Base-by-base conservation (phyloP, 768 basidiomycete species). In the Russula brevipes region DNA sequence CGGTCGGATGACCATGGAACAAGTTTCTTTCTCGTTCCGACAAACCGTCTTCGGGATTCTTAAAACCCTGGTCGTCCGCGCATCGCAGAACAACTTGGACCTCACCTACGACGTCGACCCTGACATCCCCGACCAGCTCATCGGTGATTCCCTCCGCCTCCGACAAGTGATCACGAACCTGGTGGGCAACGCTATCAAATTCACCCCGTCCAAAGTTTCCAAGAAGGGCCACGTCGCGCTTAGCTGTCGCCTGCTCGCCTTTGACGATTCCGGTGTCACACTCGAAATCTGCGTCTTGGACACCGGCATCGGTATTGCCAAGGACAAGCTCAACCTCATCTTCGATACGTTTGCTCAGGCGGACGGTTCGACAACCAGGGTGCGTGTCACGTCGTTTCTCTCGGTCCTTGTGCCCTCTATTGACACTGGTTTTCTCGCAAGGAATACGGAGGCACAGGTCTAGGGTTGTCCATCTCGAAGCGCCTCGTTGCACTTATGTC, bases 261-360 rank as follows among this genome's bases (percentile, higher is more conserved):
- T 87, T 66, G 91, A 94, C 64, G 89, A 92, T 66, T 82, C 87
- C 72, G 87, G 84, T 63, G 91, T 94, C 31, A 94, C 91, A 33
- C 79, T 99, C 24, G 94, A 98, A 76, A 97, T 99, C 80, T 97
- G 95, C 71, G 95, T 98, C 24, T 88, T 89, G 57, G 97, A 99
- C 72, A 98, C 95, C 1, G 97, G 97, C 60, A 99, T 99, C 70
- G 97, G 97, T 57, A 98, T 99, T 73, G 94, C 96, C 60, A 94
- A 94, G 73, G 97, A 98, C 75, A 98, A 98, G 79, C 78, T 98
- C 68, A 96, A 95, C 71, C 80, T 98, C 71, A 98, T 98, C 73
- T 99, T 98, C 76, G 97, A 99, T 72, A 98, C 97, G 1, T 99
- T 99, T 77, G 94, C 92, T 68, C 97, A 98, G 72, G 97, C 97